Evolutionary conservation across 306 rosid species (phyloP).

Genomic region (Cucurbita moschata): DNA sequence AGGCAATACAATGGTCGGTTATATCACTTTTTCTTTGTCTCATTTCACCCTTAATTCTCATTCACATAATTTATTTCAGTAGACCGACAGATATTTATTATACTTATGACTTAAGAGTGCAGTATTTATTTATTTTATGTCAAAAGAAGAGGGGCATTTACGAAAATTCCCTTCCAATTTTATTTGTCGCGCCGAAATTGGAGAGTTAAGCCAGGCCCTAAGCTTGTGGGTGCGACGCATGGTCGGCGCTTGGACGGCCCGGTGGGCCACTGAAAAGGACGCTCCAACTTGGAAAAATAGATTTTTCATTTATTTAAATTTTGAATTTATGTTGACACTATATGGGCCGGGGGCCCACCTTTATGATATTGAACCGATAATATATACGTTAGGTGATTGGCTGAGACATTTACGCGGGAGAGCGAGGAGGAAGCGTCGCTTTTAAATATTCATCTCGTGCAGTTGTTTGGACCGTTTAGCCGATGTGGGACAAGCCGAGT

Average conservation of each 20-base stretch:
- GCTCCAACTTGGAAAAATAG: background rate
- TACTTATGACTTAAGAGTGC: background rate
- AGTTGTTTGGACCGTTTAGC: background rate
- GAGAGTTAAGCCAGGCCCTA: background rate
- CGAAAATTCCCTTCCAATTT: background rate
- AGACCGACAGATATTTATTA: background rate
- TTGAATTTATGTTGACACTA: background rate
- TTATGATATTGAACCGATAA: background rate
- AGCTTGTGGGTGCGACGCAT: conserved; percentile 1
- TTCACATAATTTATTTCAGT: background rate
- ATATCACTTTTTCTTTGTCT: background rate
- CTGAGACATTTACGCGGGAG: background rate
- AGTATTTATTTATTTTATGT: background rate
- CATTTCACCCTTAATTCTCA: background rate
- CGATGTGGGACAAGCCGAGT: background rate
- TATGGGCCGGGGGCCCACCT: background rate
- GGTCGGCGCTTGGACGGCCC: conserved; percentile 7
- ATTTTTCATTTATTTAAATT: background rate
- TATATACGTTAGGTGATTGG: no score
- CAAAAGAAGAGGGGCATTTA: background rate
- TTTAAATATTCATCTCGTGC: background rate
- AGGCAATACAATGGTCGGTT: background rate
- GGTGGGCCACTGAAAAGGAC: background rate
- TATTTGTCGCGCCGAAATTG: background rate
- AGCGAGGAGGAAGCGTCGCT: background rate